Evolutionary conservation across 1,139 yeast species (phyloP), one percentile per base, ranked within the genome.

Genomic region (Pichia sp.): DNA sequence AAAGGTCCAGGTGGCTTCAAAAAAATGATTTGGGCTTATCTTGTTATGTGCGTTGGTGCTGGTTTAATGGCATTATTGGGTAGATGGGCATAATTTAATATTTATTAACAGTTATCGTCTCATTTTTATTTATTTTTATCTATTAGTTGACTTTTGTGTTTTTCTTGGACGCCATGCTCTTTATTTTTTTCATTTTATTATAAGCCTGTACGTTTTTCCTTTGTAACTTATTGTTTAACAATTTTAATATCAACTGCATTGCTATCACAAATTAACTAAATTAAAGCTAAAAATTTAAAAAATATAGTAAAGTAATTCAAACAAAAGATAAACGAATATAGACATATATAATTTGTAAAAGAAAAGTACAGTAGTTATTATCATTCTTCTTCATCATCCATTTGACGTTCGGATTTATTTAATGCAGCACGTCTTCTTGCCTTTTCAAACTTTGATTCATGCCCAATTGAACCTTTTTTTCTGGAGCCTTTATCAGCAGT

Each of bases 31-130:
- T 57, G 65, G 74, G 57, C 75, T 46, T 58, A 70, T 64, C 5
- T 70, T 55, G 53, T 70, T 39, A 70, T 85, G 81, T 75, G 86
- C 62, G 66, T 74, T 59, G 96, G 96, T 55, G 85, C 89, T 19
- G 95, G 87, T 46, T 66, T 86, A 50, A 88, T 88, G 96, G 95
- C 96, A 1, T 73, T 88, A 54, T 73, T 88, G 53, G 96, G 95
- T 53, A 82, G 80, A 67, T 88, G 96, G 96, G 96, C 95, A 19
- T 88, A 66, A 16, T 30, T n/a, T 9, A 9, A 9, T 6, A 13
- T 34, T 31, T 3, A 14, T 36, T 36, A 2, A 19, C 6, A 18
- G 13, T 13, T 13, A 30, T 30, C 5, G 1, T 31, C 6, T 10
- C 7, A 19, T 19, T 18, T 19, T 11, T 18, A 9, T 16, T 36